phyloP scores from a whole-genome alignment of 108 stramenopile species.

The Cyclostephanos tholiformis region DNA sequence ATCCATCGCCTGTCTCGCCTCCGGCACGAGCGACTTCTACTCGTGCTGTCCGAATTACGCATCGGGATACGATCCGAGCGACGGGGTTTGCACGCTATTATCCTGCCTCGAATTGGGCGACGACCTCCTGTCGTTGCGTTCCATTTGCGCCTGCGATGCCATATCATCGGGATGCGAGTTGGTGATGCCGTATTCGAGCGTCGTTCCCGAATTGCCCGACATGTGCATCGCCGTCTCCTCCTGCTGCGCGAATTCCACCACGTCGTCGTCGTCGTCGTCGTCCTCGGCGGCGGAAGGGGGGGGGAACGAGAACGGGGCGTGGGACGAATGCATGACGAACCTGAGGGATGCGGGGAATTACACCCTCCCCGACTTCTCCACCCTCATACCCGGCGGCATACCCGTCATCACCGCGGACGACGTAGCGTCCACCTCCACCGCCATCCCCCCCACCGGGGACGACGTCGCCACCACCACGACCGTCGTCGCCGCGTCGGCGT shows the following conservation, averaged over 20 bases:
- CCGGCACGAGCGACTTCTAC: not conserved
- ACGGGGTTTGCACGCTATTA: constrained; percentile 5
- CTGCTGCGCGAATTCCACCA: constrained; percentile 1
- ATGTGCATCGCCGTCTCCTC: not conserved
- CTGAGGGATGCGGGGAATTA: not conserved
- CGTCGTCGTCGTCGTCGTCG: too few relatives aligned
- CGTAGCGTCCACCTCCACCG: not conserved
- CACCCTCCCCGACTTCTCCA: not conserved
- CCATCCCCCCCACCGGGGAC: not conserved
- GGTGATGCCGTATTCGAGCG: not conserved
- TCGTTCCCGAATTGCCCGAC: not conserved
- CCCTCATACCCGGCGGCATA: not conserved
- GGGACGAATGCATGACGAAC: not conserved
- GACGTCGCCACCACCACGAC: too few relatives aligned
- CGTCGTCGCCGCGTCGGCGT: too few relatives aligned
- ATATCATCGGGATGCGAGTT: not conserved
- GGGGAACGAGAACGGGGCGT: not conserved
- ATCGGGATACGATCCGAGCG: not conserved
- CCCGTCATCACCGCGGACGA: not conserved
- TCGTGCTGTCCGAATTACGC: not conserved
- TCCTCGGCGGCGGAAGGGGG: too few relatives aligned
- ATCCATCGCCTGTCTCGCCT: not conserved
- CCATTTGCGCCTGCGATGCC: not conserved
- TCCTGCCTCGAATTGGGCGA: not conserved
- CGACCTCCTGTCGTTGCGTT: not conserved